Conservation (phyloP, 2,329 filamentous ascomycete genomes). For the Alternaria alternata region DNA sequence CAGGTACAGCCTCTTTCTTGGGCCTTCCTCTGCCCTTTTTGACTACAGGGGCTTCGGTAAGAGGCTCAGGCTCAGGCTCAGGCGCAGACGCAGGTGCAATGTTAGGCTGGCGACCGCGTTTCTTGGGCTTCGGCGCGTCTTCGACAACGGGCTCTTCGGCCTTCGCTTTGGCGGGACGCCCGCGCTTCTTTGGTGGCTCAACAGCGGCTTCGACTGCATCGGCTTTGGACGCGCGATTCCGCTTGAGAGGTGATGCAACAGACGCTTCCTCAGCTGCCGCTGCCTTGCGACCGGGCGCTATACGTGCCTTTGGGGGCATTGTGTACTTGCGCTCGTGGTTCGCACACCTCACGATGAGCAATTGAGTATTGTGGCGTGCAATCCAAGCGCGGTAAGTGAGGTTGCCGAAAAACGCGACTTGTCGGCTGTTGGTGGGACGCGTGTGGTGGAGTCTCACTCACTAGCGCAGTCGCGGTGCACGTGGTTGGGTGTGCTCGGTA, state of each 20-base stretch:
- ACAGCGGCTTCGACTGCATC: constrained; percentile 1
- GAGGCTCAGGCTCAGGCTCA: neutral
- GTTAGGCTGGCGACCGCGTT: constrained; percentile 24
- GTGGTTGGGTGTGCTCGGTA: neutral
- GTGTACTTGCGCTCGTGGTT: neutral
- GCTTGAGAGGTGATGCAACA: constrained; percentile 20
- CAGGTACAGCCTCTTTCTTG: constrained; percentile 5
- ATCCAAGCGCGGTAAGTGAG: neutral
- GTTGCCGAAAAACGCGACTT: neutral
- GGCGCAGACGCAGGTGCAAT: constrained; percentile 6
- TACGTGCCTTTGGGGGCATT: constrained; percentile 28
- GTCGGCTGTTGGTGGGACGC: neutral
- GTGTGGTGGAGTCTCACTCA: neutral
- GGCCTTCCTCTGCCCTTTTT: constrained; percentile 22
- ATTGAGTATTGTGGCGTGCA: neutral
- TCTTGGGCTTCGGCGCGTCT: constrained; percentile 15
- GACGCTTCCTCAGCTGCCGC: constrained; percentile 14
- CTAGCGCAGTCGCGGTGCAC: neutral
- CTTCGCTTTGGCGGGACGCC: constrained; percentile 27
- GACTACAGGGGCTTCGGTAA: constrained; percentile 7
- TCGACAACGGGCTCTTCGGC: constrained; percentile 16
- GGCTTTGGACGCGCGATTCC: constrained; percentile 27
- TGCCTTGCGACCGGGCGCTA: constrained; percentile 18
- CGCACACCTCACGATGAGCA: neutral
- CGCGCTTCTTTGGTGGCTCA: constrained; percentile 32